Evolutionary conservation across 2,329 filamentous ascomycete genomes (phyloP), one percentile per base, ranked within the genome.

Genomic region (Dactylellina parvicollis): DNA sequence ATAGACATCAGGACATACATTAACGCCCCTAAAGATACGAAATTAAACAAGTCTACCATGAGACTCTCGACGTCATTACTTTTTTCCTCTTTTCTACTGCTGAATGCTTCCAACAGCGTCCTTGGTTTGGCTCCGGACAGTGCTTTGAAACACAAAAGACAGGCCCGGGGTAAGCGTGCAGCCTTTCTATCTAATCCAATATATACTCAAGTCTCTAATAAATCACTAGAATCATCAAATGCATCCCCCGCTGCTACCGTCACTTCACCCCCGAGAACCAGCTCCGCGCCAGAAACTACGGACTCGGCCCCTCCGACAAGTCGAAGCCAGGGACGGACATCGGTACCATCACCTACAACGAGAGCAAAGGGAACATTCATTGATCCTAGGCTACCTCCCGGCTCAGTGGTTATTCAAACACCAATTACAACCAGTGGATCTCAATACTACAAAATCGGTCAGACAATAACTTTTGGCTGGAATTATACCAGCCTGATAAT

Each of bases 401-500:
- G 88, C 47, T 87, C 87, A 59, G 82, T 89, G 62, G 82, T 83
- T 46, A 87, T 90, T 85, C 81, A 89, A 61, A 88, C 86, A 4
- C 88, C 88, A 1, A 81, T 82, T 54, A 79, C 82, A 7, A 79
- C 81, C 5, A 82, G 82, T 7, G 81, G 83, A 14, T 81, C 83
- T 3, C 84, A 84, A 61, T 89, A 86, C 80, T 89, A 87, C 83
- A 89, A 88, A 79, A 85, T 89, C 76, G 86, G 86, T 16, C 83
- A 89, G 46, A 83, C 82, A 70, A 81, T 89, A 28, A 89, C 87
- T 0, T 88, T 90, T 76, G 84, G 82, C 18, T 90, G 88, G 88
- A 90, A 90, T 80, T 90, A 89, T 80, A 90, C 88, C 12, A 88
- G 86, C 9, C 81, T 90, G 22, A 84, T 82, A 18, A 82, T 85